phyloP scores from a whole-genome alignment of 176 grass and related monocot species.

The Puya raimondii region DNA sequence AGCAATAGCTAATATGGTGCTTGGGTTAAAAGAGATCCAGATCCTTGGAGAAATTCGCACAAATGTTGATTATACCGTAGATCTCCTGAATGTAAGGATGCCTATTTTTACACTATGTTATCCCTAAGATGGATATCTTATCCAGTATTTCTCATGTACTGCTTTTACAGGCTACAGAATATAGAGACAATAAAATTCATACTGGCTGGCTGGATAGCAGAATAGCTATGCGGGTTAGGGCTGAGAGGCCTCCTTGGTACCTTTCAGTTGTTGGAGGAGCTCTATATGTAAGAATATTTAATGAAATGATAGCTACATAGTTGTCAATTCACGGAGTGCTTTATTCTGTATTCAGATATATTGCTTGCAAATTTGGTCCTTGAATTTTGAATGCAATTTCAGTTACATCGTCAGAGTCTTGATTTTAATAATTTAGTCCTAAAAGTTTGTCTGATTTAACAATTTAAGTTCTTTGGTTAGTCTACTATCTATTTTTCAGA shows the following conservation, averaged over 20 bases:
- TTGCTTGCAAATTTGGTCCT: too few relatives aligned
- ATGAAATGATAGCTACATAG: neutral
- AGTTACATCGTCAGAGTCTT: too few relatives aligned
- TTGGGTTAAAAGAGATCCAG: constrained; percentile 98
- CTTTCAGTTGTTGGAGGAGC: constrained; percentile 94
- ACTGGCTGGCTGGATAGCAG: constrained; percentile 98
- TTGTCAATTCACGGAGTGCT: too few relatives aligned
- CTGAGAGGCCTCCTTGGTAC: constrained; percentile 98
- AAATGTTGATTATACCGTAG: constrained; percentile 99
- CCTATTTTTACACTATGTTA: constrained; percentile 6
- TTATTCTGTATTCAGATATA: neutral
- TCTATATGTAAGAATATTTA: constrained; percentile 60
- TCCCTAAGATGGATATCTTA: constrained; percentile 8
- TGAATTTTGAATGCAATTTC: too few relatives aligned
- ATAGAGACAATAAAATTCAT: constrained; percentile 94
- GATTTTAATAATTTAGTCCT: neutral
- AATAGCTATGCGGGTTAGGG: constrained; percentile 99
- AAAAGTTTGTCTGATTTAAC: too few relatives aligned
- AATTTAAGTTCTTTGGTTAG: too few relatives aligned
- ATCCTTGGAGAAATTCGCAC: constrained; percentile 94
- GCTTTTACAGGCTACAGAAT: constrained; percentile 51
- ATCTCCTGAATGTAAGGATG: constrained; percentile 93
- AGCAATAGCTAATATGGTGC: constrained; percentile 97
- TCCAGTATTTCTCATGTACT: constrained; percentile 18
- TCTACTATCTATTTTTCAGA: too few relatives aligned